Base-by-base conservation (phyloP, 2,329 filamentous ascomycete species). In the Pestalotiopsis sp. region DNA sequence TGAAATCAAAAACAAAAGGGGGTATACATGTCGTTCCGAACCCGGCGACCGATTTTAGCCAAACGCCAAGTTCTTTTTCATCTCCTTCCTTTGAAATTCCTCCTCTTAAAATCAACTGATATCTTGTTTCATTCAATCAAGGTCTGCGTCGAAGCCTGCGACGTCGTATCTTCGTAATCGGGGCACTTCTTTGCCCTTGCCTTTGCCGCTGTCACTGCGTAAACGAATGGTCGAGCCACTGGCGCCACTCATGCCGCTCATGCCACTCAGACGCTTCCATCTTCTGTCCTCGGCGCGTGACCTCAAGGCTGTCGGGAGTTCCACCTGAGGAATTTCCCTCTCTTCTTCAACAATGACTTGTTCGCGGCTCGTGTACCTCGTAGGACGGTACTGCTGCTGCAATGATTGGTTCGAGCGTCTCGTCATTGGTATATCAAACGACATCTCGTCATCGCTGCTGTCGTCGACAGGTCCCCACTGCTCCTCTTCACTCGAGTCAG, bases 371-470 rank as follows among this genome's bases (percentile, higher is more conserved):
- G 52, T 27, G 20, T 67, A 60, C 27, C 41, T 65, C 6, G 39
- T 23, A 17, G 45, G 57, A 36, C 63, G 67, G 41, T 62, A 36
- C 14, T 39, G n/a, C 6, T 62, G 20, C 14, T 39, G n/a, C 6
- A 23, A 36, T 25, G 52, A 17, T 13, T 36, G 20, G 2, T 58
- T 63, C 17, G n/a, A 41, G 9, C 59, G 67, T 41, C 67, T 41
- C 31, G 52, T 27, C 60, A 66, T 61, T 39, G 68, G 69, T 49
- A 70, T 70, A 27, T 70, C 69, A 36, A 70, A 69, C 3, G 64
- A 69, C 23, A 70, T 11, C 20, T 70, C 69, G 4, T 70, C 67
- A n/a, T 56, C 58, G 20, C 13, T 52, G 14, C 49, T 59, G 20
- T 56, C 38, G 14, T 39, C 41, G 13, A n/a, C 13, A 20, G n/a